Evolutionary conservation across 2,329 filamentous ascomycete genomes (phyloP), one percentile per base, ranked within the genome.

Genomic region (Pseudogymnoascus sp.): DNA sequence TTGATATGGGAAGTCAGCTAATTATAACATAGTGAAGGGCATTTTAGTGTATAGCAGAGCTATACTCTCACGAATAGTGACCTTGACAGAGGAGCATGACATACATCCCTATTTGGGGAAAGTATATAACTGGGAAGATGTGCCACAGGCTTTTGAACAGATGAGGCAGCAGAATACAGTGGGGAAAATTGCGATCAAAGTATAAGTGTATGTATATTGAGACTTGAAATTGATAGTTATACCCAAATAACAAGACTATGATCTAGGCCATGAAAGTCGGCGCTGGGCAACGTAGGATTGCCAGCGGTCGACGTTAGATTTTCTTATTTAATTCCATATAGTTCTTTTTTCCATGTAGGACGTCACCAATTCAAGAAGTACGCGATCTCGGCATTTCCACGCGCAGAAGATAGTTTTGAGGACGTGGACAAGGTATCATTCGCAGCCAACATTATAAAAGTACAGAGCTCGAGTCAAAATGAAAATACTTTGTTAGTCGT

Each of bases 151-250:
- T 5, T 61, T 61, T 42, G 38, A 61, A 26, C 35, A 37, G 38
- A 10, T 61, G 19, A 42, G 37, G 19, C 26, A 61, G 38, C 60
- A 61, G 19, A 42, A 37, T 23, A 42, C 26, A 29, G 38, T 61
- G 11, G 60, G 60, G 23, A 61, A 61, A 31, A 40, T 61, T 21
- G 38, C 29, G n/a, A 63, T 67, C 23, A 64, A 42, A 23, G 65
- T 66, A 38, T 67, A 46, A 46, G 21, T 44, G 40, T 44, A 44
- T 46, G 21, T 26, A 46, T 23, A 46, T 23, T 15, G 21, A n/a
- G 13, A 26, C 13, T 46, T 46, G 21, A n/a, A 46, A 46, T 26
- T 1, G 42, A 46, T 46, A 46, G 42, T n/a, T 46, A 26, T 26
- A 46, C 10, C 15, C 21, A 15, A 26, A 46, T 3, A 46, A 7